Conservation (phyloP, 495 filamentous ascomycete species). For the Trichoderma orchidacearum region DNA sequence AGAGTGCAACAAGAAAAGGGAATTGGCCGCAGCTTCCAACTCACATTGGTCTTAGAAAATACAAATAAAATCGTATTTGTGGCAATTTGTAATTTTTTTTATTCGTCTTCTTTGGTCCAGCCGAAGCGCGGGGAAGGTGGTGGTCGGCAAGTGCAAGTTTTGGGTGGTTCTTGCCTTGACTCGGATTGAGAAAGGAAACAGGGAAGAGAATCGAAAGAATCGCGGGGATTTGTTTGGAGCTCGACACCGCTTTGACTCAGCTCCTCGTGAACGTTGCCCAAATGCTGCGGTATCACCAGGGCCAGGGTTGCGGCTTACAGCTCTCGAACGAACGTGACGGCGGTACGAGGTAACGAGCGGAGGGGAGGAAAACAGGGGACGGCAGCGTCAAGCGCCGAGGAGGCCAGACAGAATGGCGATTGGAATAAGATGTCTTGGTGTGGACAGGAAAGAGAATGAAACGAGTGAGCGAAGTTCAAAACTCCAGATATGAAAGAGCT, state of each 20-base stretch:
- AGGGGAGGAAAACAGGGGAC: background rate
- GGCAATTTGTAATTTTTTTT: background rate
- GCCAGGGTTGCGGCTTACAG: background rate
- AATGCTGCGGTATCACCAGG: background rate
- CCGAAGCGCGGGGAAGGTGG: background rate
- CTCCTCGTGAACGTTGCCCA: background rate
- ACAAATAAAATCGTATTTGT: too few species aligned
- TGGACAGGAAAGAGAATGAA: background rate
- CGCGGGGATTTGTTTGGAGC: background rate
- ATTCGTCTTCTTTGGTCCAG: background rate
- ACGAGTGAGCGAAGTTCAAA: background rate
- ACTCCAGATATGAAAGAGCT: background rate
- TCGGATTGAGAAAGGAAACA: background rate
- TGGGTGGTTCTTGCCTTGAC: background rate
- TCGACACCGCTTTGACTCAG: slow-evolving; percentile 1
- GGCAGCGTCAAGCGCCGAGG: background rate
- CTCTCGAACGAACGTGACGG: background rate
- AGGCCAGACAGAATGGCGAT: background rate
- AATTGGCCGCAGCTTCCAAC: too few species aligned
- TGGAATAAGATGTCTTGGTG: background rate
- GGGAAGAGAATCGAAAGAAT: background rate
- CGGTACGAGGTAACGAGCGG: background rate
- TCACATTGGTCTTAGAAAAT: too few species aligned
- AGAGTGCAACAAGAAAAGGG: too few species aligned
- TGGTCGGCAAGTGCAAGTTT: background rate